Evolutionary conservation across 1,284 basidiomycete species (phyloP), one percentile per base, ranked within the genome.

Genomic region (Trametes sp.): DNA sequence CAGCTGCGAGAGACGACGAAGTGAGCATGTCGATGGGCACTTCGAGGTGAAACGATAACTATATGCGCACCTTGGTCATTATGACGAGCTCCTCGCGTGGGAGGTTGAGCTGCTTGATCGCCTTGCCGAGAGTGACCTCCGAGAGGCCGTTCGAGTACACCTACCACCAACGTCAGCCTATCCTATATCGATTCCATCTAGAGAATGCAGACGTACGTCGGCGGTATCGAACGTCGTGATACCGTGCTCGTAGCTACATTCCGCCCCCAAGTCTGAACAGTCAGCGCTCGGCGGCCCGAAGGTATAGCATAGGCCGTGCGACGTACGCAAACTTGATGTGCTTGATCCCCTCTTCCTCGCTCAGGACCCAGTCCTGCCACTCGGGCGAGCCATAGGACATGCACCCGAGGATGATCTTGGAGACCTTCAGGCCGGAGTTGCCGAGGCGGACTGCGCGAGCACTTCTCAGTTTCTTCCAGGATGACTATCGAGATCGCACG

Each of bases 1-100:
- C 16, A 65, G 14, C 63, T 65, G 16, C 7, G 33, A 2, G 31
- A n/a, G n/a, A n/a, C n/a, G n/a, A n/a, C n/a, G n/a, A n/a, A n/a
- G n/a, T n/a, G n/a, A n/a, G n/a, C n/a, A n/a, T n/a, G n/a, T n/a
- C n/a, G n/a, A n/a, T n/a, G n/a, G n/a, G n/a, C n/a, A n/a, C n/a
- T n/a, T n/a, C n/a, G 0, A 33, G 24, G 8, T 24, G 36, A n/a
- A n/a, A n/a, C 51, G 9, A 16, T 11, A 23, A 16, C 10, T 14
- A 24, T 24, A 54, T 19, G 4, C 10, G 38, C 3, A 86, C 87
- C 79, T 94, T 94, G 38, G 91, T 93, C 80, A 94, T 81, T 38
- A 94, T 83, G 14, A 94, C 90, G 33, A 94, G 86, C 68, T 90
- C 87, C 29, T 89, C 87, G 11, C 93, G 85, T n/a, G 90, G 89